Evolutionary conservation across 2,329 filamentous ascomycete species (phyloP), one percentile per base, ranked within the genome.

Genomic region (Xylogone sp.): DNA sequence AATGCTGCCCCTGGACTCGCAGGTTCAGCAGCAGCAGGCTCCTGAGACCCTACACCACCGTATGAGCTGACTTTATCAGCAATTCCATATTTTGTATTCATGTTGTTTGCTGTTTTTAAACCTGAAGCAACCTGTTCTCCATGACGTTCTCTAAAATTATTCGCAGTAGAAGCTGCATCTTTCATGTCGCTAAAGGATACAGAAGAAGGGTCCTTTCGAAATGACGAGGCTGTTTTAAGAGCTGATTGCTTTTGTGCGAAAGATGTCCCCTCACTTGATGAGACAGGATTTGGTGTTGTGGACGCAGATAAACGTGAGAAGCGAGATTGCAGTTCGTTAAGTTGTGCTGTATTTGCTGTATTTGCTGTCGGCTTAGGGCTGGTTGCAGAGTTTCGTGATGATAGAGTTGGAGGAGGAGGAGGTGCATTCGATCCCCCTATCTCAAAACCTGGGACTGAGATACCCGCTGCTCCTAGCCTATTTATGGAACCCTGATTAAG

Each of bases 381-480:
- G n/a, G 47, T 48, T 21, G 47, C 27, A 21, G 42, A 19, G 5
- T 21, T 39, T 53, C 50, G 49, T 19, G 59, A 51, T 48, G 62
- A 59, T 43, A 64, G 55, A 43, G 61, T 56, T 12, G 58, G 59
- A 22, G 63, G 53, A 48, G 63, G 53, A 48, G 61, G 60, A 50
- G 63, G 18, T 34, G 64, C 63, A 21, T 60, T 55, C 49, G 62
- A 55, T 52, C 60, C 64, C 2, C 79, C 79, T 54, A 88, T 86
- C 16, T 79, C 81, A 34, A 88, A 74, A 0, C 76, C 82, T n/a
- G 85, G 80, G 0, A 89, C 83, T 3, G 79, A 82, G 4, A 88
- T 71, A 12, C 85, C 86, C 19, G 84, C 82, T 56, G 77, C 75
- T 3, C 78, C 75, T 12, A 89, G 68, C 49, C 83, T 75, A 42